Percentiles rank a stretch among this genome's conserved stretches.
These are phyloP conservation scores for Mikania micrantha DNA, from an alignment of 129 eudicot genomes.

Conservation along the genomic window DNA sequence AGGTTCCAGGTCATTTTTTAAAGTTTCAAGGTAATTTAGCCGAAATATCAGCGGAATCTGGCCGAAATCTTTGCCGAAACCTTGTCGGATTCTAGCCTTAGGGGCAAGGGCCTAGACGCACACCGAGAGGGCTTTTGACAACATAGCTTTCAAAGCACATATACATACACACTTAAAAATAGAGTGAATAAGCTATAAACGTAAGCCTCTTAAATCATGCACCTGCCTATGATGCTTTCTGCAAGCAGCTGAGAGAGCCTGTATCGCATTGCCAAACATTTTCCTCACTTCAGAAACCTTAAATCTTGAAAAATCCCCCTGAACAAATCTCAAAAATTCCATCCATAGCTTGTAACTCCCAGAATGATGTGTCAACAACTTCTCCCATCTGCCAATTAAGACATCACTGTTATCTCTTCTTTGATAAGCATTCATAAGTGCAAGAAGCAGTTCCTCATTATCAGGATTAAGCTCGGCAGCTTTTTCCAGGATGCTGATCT, in stretches of 20 bases:
- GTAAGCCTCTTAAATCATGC: slow-evolving; percentile 36
- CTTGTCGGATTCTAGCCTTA: too few species aligned
- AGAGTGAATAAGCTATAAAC: not conserved
- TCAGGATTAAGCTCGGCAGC: slow-evolving; percentile 84
- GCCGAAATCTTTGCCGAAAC: too few species aligned
- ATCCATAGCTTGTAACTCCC: slow-evolving; percentile 83
- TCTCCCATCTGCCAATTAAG: slow-evolving; percentile 91
- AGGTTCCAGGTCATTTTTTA: too few species aligned
- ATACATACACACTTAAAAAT: not conserved
- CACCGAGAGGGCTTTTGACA: too few species aligned
- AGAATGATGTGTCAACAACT: slow-evolving; percentile 57
- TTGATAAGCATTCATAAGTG: slow-evolving; percentile 76
- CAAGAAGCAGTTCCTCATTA: slow-evolving; percentile 65
- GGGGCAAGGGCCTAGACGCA: too few species aligned
- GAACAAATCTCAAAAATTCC: slow-evolving; percentile 68
- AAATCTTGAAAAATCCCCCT: slow-evolving; percentile 75
- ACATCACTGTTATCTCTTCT: slow-evolving; percentile 66
- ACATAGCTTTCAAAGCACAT: not conserved
- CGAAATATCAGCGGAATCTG: too few species aligned
- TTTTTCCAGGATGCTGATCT: slow-evolving; percentile 90
- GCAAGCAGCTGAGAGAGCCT: slow-evolving; percentile 75
- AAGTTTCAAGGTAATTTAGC: too few species aligned
- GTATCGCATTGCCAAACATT: slow-evolving; percentile 76
- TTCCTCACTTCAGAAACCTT: slow-evolving; percentile 88
- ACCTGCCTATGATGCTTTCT: slow-evolving; percentile 96